Base-by-base conservation (phyloP, 192 early-diverging fungal genomes). In the Mortierella antarctica region DNA sequence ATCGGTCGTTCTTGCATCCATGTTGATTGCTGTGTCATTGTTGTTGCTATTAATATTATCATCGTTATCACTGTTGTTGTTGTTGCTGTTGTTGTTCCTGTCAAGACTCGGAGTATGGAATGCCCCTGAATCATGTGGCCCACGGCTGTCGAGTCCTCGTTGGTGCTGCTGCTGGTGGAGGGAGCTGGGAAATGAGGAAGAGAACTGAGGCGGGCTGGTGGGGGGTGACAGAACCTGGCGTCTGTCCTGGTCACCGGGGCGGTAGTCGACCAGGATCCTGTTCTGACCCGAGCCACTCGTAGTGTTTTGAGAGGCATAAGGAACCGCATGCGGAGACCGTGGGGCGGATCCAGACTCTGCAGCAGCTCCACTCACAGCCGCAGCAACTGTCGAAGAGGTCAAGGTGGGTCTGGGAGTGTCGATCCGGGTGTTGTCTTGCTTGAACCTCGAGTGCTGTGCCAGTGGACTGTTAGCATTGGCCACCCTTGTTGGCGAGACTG, bases 341-440 rank as follows among this genome's bases (percentile, higher is more conserved):
- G 65, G 45, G 17, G 20, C 17, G 3, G 31, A 31, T 2, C 46
- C 56, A 17, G 40, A 45, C n/a, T 10, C 46, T 52, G 55, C 7
- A 13, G 42, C 58, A 39, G 31, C 45, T 15, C 7, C 42, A 59
- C 40, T 39, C 11, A 15, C 58, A 31, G 54, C 44, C 12, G 62
- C 55, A 10, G 41, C 57, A 7, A 44, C 53, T 6, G 62, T 23
- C 23, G 69, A 52, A 1, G 69, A 42, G 2, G 75, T 71, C 23
- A 79, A 45, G 4, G 62, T 71, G 4, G 75, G 75, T 20, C 75
- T 39, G 17, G 75, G 75, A 6, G 75, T 79, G 47, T 79, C 75
- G 41, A 79, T 71, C 20, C 75, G 63, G 6, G 68, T 79, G 23
- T 79, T 79, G 39, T 79, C 75, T 6, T 79, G 62, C 8, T 71